Conservation (phyloP, 495 filamentous ascomycete species). For the Glutinoglossum americanum region DNA sequence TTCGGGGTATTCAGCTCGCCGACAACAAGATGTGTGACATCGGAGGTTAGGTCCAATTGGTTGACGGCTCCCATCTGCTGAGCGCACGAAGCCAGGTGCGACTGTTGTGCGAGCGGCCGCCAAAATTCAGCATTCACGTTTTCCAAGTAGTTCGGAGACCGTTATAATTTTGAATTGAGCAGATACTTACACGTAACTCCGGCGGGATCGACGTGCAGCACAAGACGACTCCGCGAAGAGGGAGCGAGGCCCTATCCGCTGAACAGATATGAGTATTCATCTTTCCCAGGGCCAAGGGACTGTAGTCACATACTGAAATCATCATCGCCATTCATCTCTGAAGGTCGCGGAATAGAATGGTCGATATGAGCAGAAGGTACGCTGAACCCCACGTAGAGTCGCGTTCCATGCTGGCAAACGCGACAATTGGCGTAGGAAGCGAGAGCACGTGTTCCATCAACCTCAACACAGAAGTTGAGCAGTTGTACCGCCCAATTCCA, state of each 20-base stretch:
- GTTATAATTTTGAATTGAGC: not conserved
- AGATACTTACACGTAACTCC: slow-evolving; percentile 50
- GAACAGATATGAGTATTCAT: not conserved
- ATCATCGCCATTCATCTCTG: slow-evolving; percentile 3
- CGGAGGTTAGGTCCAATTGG: slow-evolving; percentile 78
- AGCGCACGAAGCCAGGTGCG: slow-evolving; percentile 43
- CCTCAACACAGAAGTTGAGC: too few relatives aligned
- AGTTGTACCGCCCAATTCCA: too few relatives aligned
- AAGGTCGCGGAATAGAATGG: not conserved
- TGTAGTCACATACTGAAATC: not conserved
- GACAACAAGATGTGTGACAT: slow-evolving; percentile 87
- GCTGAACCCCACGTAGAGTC: too few relatives aligned
- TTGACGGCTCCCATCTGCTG: slow-evolving; percentile 69
- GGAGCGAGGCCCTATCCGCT: slow-evolving; percentile 22
- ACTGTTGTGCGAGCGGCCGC: slow-evolving; percentile 24
- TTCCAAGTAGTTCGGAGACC: not conserved
- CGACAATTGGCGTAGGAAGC: not conserved
- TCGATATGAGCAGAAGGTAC: not conserved
- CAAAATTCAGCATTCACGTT: not conserved
- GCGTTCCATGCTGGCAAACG: not conserved
- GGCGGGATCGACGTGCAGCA: slow-evolving; percentile 78
- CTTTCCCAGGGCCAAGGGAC: not conserved
- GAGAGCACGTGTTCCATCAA: not conserved
- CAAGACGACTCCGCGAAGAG: slow-evolving; percentile 61
- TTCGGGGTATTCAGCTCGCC: slow-evolving; percentile 74